Conservation (phyloP, 2,329 filamentous ascomycete species). For the Plectosphaerella plurivora region DNA sequence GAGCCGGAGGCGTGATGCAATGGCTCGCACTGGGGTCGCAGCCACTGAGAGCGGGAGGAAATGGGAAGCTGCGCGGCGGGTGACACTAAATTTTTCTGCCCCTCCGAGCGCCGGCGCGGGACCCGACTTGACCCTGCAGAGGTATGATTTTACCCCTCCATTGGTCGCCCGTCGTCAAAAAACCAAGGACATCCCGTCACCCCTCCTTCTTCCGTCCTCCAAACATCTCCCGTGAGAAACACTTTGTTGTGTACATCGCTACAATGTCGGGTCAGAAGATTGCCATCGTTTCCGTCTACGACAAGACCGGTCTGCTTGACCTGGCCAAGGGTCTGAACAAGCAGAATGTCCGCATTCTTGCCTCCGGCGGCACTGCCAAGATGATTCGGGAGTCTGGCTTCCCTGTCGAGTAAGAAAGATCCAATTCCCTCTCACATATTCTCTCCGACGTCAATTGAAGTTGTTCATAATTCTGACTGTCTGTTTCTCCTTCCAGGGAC, state of each 20-base stretch:
- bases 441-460: background rate
- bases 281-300: conserved; percentile 96
- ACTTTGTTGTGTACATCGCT: background rate
- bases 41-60: too few species aligned
- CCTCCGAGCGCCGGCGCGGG: too few species aligned
- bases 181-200: background rate
- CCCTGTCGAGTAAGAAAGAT: conserved; percentile 74
- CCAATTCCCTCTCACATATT: conserved; percentile 9
- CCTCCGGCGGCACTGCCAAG: conserved; percentile 90
- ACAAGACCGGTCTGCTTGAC: conserved; percentile 95
- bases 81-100: too few species aligned
- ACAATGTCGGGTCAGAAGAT: conserved; percentile 43
- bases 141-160: background rate
- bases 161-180: background rate
- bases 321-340: conserved; percentile 85
- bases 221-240: background rate
- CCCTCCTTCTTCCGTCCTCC: background rate
- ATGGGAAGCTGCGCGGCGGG: too few species aligned
- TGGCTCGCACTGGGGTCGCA: too few species aligned
- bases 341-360: conserved; percentile 87
- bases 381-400: conserved; percentile 97
- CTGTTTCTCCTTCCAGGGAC: conserved; percentile 54
- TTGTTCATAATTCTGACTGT: background rate
- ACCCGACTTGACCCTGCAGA: too few species aligned
- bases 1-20: too few species aligned